phyloP scores from a whole-genome alignment of 139 green algal genomes.

The Chlamydomonas incerta region DNA sequence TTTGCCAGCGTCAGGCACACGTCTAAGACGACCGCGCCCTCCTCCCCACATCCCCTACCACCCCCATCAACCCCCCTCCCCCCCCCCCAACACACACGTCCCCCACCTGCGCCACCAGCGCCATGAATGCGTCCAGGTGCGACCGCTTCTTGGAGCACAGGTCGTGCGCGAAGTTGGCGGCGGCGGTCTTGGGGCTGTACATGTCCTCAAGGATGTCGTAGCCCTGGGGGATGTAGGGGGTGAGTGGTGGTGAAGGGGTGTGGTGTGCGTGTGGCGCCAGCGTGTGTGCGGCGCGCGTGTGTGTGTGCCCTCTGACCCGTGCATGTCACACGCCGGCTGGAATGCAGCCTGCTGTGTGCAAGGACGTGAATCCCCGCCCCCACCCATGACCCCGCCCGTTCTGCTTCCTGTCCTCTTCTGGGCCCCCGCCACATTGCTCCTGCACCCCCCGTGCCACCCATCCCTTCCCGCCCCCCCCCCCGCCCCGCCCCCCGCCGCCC shows the following conservation, averaged over 20 bases:
- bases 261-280: too few species aligned
- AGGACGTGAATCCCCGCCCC: too few species aligned
- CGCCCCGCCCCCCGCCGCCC: background rate
- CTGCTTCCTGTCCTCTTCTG: too few species aligned
- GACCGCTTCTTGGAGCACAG: conserved; percentile 75
- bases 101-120: conserved; percentile 31
- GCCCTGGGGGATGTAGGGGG: conserved; percentile 62
- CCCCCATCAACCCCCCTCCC: background rate
- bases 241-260: too few species aligned
- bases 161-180: conserved; percentile 91
- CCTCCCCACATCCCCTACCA: background rate
- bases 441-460: too few species aligned
- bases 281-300: too few species aligned
- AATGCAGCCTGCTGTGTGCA: too few species aligned
- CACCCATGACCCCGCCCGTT: too few species aligned
- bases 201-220: conserved; percentile 99
- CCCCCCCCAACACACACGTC: too few species aligned
- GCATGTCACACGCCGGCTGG: too few species aligned
- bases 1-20: background rate
- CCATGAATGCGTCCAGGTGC: conserved; percentile 79
- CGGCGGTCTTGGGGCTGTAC: conserved; percentile 90
- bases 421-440: too few species aligned
- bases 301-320: too few species aligned
- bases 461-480: background rate
- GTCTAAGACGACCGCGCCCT: background rate